Conservation (phyloP, 768 basidiomycete genomes). For the Russula griseocarnosa region DNA sequence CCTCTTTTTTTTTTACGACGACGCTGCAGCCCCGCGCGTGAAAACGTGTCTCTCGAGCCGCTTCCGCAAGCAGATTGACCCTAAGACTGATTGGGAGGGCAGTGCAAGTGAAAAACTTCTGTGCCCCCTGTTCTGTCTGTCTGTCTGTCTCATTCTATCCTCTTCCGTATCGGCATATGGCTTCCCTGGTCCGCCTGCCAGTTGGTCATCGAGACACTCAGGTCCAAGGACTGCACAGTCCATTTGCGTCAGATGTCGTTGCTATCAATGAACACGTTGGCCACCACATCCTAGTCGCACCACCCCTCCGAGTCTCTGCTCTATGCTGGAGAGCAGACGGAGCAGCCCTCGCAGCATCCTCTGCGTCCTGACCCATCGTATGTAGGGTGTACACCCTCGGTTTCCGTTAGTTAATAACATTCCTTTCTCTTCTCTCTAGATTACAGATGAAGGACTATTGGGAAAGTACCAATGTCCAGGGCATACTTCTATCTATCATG, state of each 20-base stretch:
- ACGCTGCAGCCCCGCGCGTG: neutral
- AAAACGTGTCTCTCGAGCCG: constrained; percentile 3
- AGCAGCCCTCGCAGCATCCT: constrained; percentile 39
- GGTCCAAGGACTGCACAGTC: constrained; percentile 11
- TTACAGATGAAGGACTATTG: constrained; percentile 35
- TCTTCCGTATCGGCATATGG: constrained; percentile 5
- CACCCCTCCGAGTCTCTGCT: constrained; percentile 36
- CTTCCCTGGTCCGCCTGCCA: constrained; percentile 15
- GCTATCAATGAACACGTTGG: constrained; percentile 34
- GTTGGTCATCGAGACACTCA: too few species aligned
- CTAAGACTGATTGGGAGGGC: neutral
- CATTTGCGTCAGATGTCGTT: constrained; percentile 33
- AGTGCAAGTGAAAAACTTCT: neutral
- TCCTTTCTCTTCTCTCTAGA: constrained; percentile 31
- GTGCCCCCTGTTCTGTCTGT: neutral
- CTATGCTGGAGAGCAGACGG: constrained; percentile 37
- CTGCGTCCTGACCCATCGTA: constrained; percentile 42
- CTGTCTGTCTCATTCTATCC: neutral
- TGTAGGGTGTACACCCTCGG: constrained; percentile 26
- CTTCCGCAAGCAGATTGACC: neutral
- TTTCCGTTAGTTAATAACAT: constrained; percentile 29
- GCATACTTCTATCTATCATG: constrained; percentile 36
- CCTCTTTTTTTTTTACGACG: neutral
- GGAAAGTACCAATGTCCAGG: constrained; percentile 32
- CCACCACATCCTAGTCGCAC: constrained; percentile 32